phyloP scores from a whole-genome alignment of 805 yeast species.

The Grigorovia transvaalensis region DNA sequence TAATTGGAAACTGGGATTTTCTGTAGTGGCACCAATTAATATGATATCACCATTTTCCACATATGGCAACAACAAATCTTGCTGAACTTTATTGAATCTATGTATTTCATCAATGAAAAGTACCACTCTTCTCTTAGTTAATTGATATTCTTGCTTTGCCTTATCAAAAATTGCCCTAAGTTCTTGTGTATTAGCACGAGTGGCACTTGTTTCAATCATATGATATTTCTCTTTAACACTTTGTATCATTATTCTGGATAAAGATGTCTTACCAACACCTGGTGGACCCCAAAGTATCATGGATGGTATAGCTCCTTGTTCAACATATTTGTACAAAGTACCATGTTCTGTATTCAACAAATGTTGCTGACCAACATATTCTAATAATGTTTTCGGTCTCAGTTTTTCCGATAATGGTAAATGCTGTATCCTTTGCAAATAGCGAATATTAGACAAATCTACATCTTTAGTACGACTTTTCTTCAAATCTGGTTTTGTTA shows the following conservation, averaged over 20 bases:
- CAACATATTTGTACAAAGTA: conserved; percentile 52
- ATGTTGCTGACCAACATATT: conserved; percentile 80
- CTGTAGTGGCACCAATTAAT: conserved; percentile 94
- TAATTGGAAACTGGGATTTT: conserved; percentile 77
- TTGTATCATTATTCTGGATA: conserved; percentile 45
- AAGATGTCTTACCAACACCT: conserved; percentile 83
- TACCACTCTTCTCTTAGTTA: conserved; percentile 46
- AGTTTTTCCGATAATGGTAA: conserved; percentile 63
- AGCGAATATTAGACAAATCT: conserved; percentile 12
- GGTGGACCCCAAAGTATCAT: conserved; percentile 93
- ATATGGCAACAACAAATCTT: conserved; percentile 73
- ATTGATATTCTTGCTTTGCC: conserved; percentile 27
- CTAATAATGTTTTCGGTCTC: conserved; percentile 63
- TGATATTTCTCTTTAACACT: conserved; percentile 27
- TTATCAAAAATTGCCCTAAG: conserved; percentile 48
- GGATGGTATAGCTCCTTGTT: conserved; percentile 61
- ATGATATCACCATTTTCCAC: conserved; percentile 77
- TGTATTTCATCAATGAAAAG: conserved; percentile 91
- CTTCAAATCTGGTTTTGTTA: not conserved
- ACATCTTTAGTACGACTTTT: conserved; percentile 1
- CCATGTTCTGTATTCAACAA: conserved; percentile 54
- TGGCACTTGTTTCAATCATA: conserved; percentile 78
- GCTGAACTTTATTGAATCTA: conserved; percentile 76
- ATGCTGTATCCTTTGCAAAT: conserved; percentile 22
- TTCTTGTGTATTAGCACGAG: conserved; percentile 48